Conservation (phyloP, 2,329 filamentous ascomycete genomes). For the Calonectria pauciramosa region DNA sequence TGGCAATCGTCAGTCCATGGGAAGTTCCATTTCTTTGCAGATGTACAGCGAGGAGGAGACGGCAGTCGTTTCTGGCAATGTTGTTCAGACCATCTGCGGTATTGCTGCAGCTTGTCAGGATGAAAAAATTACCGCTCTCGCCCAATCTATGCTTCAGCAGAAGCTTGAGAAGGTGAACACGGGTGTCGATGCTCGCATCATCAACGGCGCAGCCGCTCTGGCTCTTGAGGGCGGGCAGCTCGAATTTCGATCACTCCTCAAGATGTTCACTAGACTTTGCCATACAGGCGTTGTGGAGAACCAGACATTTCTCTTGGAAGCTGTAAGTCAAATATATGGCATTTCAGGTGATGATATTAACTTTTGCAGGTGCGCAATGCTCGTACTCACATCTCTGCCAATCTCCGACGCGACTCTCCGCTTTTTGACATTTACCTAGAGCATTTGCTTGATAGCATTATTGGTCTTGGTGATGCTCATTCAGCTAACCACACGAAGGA, state of each 20-base stretch:
- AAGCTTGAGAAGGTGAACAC: conserved; percentile 90
- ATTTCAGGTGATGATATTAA: conserved; percentile 32
- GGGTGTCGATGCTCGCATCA: conserved; percentile 86
- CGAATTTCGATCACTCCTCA: conserved; percentile 89
- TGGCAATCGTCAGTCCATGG: conserved; percentile 70
- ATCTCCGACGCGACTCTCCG: conserved; percentile 76
- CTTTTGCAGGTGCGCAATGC: conserved; percentile 76
- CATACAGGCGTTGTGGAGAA: conserved; percentile 80
- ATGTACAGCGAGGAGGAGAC: conserved; percentile 84
- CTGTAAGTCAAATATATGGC: conserved; percentile 65
- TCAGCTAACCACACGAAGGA: conserved; percentile 80
- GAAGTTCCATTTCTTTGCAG: conserved; percentile 84
- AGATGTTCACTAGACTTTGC: conserved; percentile 82
- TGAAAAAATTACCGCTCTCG: conserved; percentile 92
- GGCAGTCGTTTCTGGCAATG: conserved; percentile 82
- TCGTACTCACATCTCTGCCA: conserved; percentile 81
- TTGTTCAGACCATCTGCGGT: conserved; percentile 96
- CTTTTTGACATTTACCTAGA: conserved; percentile 87
- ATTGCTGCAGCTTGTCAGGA: conserved; percentile 87
- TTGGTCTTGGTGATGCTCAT: conserved; percentile 90
- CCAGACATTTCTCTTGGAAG: conserved; percentile 76
- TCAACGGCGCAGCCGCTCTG: conserved; percentile 83
- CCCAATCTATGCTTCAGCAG: conserved; percentile 96
- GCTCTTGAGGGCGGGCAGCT: conserved; percentile 82
- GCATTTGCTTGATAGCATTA: conserved; percentile 86